Evolutionary conservation across 2,329 filamentous ascomycete species (phyloP).

Genomic region (Paraphoma chrysanthemicola): DNA sequence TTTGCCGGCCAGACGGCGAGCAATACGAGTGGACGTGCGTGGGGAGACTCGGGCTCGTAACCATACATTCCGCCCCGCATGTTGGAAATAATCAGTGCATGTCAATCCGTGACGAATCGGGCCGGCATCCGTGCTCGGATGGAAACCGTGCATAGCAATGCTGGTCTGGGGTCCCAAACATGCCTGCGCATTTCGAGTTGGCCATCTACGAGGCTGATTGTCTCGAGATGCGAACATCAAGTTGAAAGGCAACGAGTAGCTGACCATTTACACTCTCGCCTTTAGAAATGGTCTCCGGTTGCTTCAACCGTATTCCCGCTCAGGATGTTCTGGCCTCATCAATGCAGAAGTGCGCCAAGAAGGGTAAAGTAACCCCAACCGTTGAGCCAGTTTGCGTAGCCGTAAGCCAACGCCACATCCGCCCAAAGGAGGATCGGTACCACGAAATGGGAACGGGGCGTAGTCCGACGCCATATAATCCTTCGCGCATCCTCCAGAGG

Average conservation of each 20-base stretch:
- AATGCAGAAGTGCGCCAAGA: constrained; percentile 12
- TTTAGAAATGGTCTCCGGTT: background rate
- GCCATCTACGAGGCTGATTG: background rate
- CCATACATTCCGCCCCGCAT: constrained; percentile 16
- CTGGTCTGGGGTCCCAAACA: background rate
- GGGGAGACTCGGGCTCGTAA: background rate
- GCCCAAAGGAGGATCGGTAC: constrained; percentile 4
- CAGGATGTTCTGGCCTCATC: background rate
- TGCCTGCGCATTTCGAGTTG: background rate
- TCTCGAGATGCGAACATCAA: background rate
- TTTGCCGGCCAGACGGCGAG: constrained; percentile 9
- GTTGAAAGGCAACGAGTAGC: background rate
- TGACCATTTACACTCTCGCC: background rate
- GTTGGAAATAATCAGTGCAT: constrained; percentile 16
- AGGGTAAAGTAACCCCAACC: constrained; percentile 10
- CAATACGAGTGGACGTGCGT: constrained; percentile 1
- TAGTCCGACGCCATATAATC: background rate
- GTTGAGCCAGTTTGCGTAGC: constrained; percentile 3
- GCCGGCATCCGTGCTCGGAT: background rate
- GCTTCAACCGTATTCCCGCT: background rate
- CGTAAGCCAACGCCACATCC: constrained; percentile 11
- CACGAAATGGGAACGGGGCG: background rate
- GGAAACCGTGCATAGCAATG: background rate
- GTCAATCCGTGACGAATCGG: constrained; percentile 11
- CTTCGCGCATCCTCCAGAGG: background rate